Evolutionary conservation across 345 rosid species (phyloP).

Genomic region (Rhizophora mangle): DNA sequence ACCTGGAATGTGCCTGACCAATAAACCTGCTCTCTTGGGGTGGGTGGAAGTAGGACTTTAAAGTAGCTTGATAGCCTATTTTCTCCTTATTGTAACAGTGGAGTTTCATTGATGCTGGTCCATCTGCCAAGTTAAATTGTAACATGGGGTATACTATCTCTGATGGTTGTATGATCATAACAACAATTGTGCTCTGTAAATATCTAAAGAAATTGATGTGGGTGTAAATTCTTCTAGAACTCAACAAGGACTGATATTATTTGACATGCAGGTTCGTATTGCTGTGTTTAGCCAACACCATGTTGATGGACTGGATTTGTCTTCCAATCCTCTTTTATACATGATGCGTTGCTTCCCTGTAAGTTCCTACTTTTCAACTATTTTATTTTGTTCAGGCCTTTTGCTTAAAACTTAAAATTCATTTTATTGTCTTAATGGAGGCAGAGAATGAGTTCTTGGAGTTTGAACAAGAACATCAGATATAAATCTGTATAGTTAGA

Average conservation of each 20-base stretch:
- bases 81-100: not conserved
- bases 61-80: not conserved
- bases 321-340: constrained; percentile 94
- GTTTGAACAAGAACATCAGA: not conserved
- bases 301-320: constrained; percentile 91
- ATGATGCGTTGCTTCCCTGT: constrained; percentile 99
- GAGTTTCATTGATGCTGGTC: not conserved
- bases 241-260: constrained; percentile 19
- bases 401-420: not conserved
- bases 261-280: constrained; percentile 69
- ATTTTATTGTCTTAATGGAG: not conserved
- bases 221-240: not conserved
- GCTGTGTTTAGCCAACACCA: constrained; percentile 99
- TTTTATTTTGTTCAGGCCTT: not conserved
- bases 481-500: not conserved
- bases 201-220: too few species aligned
- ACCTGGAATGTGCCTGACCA: too few species aligned
- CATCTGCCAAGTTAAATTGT: not conserved
- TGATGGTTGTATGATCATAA: not conserved
- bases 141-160: not conserved
- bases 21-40: too few species aligned
- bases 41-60: too few species aligned
- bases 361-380: constrained; percentile 27
- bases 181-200: too few species aligned
- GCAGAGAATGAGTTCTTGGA: not conserved